Evolutionary conservation across 2,329 filamentous ascomycete species (phyloP).

Genomic region (Rachicladosporium sp.): DNA sequence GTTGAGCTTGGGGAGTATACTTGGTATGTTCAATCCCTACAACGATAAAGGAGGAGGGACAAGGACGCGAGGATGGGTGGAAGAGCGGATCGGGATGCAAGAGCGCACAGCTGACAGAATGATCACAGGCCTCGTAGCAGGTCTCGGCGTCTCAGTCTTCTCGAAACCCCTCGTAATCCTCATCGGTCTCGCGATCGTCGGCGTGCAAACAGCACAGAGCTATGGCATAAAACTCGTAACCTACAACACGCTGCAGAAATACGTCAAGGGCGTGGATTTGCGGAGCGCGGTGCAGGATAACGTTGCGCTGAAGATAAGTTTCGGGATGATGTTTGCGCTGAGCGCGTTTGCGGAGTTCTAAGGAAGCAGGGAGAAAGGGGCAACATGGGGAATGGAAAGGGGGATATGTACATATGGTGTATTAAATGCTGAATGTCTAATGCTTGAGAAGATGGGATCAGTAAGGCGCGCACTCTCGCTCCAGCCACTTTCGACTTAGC

Average conservation of each 20-base stretch:
- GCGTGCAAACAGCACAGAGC: slow-evolving; percentile 45
- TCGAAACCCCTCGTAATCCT: slow-evolving; percentile 59
- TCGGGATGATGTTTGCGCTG: slow-evolving; percentile 60
- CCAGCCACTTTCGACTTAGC: slow-evolving; percentile 65
- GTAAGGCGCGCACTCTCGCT: slow-evolving; percentile 68
- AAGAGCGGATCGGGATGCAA: background rate
- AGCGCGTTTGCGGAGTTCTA: slow-evolving; percentile 51
- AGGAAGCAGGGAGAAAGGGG: no score
- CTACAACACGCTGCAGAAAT: slow-evolving; percentile 37
- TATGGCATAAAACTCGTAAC: slow-evolving; percentile 41
- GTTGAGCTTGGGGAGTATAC: slow-evolving; percentile 34
- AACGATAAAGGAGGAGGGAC: background rate
- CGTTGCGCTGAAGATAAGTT: slow-evolving; percentile 54
- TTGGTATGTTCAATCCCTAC: slow-evolving; percentile 20
- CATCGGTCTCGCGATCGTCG: slow-evolving; percentile 51
- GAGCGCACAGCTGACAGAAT: background rate
- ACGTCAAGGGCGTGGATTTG: slow-evolving; percentile 39
- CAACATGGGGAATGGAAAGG: no score
- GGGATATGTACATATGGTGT: no score
- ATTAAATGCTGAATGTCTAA: no score
- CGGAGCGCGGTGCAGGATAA: slow-evolving; percentile 43
- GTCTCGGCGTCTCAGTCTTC: slow-evolving; percentile 56
- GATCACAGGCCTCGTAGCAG: slow-evolving; percentile 46
- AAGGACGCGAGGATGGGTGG: background rate
- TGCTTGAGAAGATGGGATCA: slow-evolving; percentile 15